Conservation (phyloP, 495 filamentous ascomycete species). For the Xylaria flabelliformis region DNA sequence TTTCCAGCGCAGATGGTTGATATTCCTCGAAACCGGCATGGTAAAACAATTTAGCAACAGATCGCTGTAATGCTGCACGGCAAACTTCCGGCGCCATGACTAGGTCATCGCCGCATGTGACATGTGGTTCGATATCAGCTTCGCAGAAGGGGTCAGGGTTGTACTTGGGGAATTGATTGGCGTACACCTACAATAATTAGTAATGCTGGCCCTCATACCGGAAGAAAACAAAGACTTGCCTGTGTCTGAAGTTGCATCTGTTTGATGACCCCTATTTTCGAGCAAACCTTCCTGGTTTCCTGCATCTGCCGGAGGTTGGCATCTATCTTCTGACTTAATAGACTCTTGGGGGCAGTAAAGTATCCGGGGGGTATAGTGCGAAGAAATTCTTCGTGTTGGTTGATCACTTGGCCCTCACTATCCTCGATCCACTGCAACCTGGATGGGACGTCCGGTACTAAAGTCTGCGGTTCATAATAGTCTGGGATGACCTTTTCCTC, state of each 20-base stretch:
- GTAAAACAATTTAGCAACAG: slow-evolving; percentile 92
- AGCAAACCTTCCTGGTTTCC: slow-evolving; percentile 92
- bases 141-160: slow-evolving; percentile 91
- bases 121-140: slow-evolving; percentile 80
- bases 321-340: slow-evolving; percentile 79
- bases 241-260: slow-evolving; percentile 99
- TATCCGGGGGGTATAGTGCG: slow-evolving; percentile 72
- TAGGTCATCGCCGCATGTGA: slow-evolving; percentile 85
- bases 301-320: slow-evolving; percentile 95
- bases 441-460: slow-evolving; percentile 80
- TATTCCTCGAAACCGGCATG: slow-evolving; percentile 98
- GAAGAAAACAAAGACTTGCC: slow-evolving; percentile 56
- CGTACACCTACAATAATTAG: slow-evolving; percentile 73
- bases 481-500: slow-evolving; percentile 82
- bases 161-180: slow-evolving; percentile 98
- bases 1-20: slow-evolving; percentile 90
- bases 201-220: slow-evolving; percentile 4
- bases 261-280: slow-evolving; percentile 96
- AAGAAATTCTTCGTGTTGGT: slow-evolving; percentile 82
- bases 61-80: slow-evolving; percentile 83
- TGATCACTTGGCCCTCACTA: slow-evolving; percentile 80
- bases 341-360: slow-evolving; percentile 80
- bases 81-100: slow-evolving; percentile 82
- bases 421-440: slow-evolving; percentile 88
- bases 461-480: slow-evolving; percentile 88